These are phyloP conservation scores for Tausonia pullulans DNA, from an alignment of 1,284 basidiomycete species.

Conservation along the genomic window DNA sequence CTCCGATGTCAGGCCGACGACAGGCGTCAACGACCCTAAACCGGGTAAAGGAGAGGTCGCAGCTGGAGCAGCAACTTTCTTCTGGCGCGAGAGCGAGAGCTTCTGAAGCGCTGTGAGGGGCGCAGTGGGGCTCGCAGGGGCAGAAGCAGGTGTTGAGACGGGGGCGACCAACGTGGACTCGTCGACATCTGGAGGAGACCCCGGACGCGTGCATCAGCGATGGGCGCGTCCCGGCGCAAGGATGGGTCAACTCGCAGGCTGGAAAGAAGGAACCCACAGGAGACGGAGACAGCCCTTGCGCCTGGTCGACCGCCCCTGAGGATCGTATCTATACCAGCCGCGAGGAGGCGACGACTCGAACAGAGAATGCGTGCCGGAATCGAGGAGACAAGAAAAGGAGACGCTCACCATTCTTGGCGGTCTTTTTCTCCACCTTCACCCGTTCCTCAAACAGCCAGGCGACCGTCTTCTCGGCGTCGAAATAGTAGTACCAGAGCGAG, in stretches of 20 bases:
- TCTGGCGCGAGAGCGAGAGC: slow-evolving; percentile 43
- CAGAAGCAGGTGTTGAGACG: background rate
- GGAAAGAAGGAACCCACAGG: no score
- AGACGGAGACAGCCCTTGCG: no score
- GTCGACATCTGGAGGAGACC: no score
- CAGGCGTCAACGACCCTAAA: background rate
- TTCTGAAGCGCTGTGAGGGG: slow-evolving; percentile 54
- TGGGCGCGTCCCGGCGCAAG: no score
- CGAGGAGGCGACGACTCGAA: background rate
- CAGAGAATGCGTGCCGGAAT: background rate
- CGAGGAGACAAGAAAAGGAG: slow-evolving; percentile 16
- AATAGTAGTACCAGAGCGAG: slow-evolving; percentile 78
- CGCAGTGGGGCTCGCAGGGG: slow-evolving; percentile 32
- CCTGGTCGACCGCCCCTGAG: background rate
- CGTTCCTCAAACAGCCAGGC: slow-evolving; percentile 49
- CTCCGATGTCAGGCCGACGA: slow-evolving; percentile 8
- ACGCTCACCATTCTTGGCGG: slow-evolving; percentile 65
- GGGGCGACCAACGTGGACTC: no score
- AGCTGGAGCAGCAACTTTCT: background rate
- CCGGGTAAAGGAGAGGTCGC: no score
- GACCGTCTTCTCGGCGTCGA: slow-evolving; percentile 68
- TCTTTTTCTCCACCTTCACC: slow-evolving; percentile 25
- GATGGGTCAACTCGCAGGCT: no score
- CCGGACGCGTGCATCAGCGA: no score
- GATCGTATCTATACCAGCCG: no score